Base-by-base conservation (phyloP, 2,329 filamentous ascomycete genomes). In the Ceratocystis papillata region DNA sequence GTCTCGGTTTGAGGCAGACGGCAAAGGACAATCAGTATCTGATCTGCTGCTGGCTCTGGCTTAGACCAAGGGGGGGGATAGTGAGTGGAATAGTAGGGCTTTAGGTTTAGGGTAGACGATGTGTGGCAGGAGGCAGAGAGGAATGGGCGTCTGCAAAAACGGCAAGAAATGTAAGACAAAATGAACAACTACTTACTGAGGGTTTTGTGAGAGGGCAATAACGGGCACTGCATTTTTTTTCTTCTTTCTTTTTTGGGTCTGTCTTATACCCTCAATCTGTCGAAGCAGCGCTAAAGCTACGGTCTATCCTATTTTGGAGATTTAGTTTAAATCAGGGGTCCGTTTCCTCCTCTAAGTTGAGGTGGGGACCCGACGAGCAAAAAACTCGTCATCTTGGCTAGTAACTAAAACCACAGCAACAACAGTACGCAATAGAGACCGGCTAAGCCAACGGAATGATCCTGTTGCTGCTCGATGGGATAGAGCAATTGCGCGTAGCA, bases 1-100 rank as follows among this genome's bases (percentile, higher is more conserved):
- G 55, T 59, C 55, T 59, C 55, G 55, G 55, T 20, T 33, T 59
- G 55, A 59, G 30, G 55, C 25, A 59, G 55, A 59, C 55, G 55
- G 28, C 55, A 33, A 17, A 8, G 55, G 55, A 33, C 28, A 10
- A 20, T 41, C 37, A 41, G 37, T 59, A 30, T 20, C 25, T 37
- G 17, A 37, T 15, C 25, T 59, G 6, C 55, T n/a, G 28, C 22
- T 20, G 55, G 28, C 55, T 59, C 30, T 59, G 28, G 55, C 55
- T 59, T 53, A 28, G 55, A 8, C 30, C 33, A 59, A 30, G 15
- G 30, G 22, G 28, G 12, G 30, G 22, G 17, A 37, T 7, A 37
- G 33, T 59, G 55, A 41, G 37, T 41, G 37, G 37, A 12, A 7
- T 41, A 12, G 30, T 33, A 33, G 10, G 37, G 10, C 37, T 59